Conservation (phyloP, 2,329 filamentous ascomycete genomes). For the Arthroderma uncinatum region DNA sequence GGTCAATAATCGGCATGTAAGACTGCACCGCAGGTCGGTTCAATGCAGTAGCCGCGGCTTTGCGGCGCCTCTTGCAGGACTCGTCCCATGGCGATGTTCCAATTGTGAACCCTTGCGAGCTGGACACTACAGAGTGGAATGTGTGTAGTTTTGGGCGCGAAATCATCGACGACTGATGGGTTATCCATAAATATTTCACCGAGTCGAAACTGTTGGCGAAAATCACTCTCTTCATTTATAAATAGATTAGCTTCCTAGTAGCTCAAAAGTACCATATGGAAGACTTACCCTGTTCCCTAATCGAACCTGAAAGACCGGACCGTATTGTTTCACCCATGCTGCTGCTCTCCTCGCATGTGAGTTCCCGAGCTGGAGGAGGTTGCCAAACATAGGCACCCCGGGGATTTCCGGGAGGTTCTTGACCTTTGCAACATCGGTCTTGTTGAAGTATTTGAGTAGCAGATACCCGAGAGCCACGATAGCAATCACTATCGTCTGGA, state of each 20-base stretch:
- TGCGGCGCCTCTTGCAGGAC: slow-evolving; percentile 63
- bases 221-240: slow-evolving; percentile 52
- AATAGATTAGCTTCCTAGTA: not conserved
- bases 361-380: slow-evolving; percentile 49
- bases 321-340: slow-evolving; percentile 50
- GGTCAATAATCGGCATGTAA: slow-evolving; percentile 73
- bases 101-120: slow-evolving; percentile 68
- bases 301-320: slow-evolving; percentile 54
- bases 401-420: slow-evolving; percentile 52
- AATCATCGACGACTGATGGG: slow-evolving; percentile 65
- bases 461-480: slow-evolving; percentile 30
- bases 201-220: slow-evolving; percentile 70
- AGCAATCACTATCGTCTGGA: slow-evolving; percentile 19
- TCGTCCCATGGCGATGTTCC: slow-evolving; percentile 78
- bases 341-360: slow-evolving; percentile 46
- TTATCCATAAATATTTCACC: slow-evolving; percentile 63
- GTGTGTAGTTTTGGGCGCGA: slow-evolving; percentile 69
- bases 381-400: slow-evolving; percentile 52
- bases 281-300: slow-evolving; percentile 54
- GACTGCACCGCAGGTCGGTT: slow-evolving; percentile 65
- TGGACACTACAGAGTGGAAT: slow-evolving; percentile 68
- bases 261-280: not conserved
- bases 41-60: slow-evolving; percentile 66
- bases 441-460: slow-evolving; percentile 33
- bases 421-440: slow-evolving; percentile 50